These are phyloP conservation scores for Tagetes patula DNA, from an alignment of 129 eudicot genomes.

Conservation along the genomic window DNA sequence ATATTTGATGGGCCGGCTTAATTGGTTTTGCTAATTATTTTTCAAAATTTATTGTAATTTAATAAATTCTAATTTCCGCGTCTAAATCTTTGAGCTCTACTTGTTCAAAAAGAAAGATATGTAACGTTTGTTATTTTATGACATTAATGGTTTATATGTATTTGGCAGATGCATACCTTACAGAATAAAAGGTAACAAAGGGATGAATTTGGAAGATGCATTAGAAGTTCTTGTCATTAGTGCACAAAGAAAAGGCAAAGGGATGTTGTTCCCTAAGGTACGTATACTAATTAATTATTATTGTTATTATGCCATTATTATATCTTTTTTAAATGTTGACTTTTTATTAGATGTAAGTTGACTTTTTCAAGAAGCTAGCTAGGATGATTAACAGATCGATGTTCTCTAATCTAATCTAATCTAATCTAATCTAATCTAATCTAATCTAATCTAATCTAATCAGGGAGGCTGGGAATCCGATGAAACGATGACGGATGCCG, in stretches of 20 bases:
- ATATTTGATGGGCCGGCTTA: too few relatives aligned
- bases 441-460: neutral
- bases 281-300: constrained; percentile 6
- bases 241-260: constrained; percentile 78
- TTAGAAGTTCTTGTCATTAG: constrained; percentile 82
- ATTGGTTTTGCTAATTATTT: too few relatives aligned
- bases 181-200: constrained; percentile 44
- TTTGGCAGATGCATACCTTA: constrained; percentile 78
- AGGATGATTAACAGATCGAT: neutral
- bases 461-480: constrained; percentile 90
- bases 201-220: constrained; percentile 46
- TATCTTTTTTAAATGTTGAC: neutral
- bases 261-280: constrained; percentile 89
- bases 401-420: neutral
- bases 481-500: constrained; percentile 67
- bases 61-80: too few relatives aligned
- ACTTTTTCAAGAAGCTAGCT: constrained; percentile 20
- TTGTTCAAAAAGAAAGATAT: neutral
- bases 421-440: too few relatives aligned
- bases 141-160: neutral
- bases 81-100: neutral
- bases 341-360: constrained; percentile 15
- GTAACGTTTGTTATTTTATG: neutral
- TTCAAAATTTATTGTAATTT: too few relatives aligned
- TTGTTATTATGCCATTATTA: neutral